Evolutionary conservation across 2,329 filamentous ascomycete genomes (phyloP), one percentile per base, ranked within the genome.

Genomic region (Aspergillus uvarum): DNA sequence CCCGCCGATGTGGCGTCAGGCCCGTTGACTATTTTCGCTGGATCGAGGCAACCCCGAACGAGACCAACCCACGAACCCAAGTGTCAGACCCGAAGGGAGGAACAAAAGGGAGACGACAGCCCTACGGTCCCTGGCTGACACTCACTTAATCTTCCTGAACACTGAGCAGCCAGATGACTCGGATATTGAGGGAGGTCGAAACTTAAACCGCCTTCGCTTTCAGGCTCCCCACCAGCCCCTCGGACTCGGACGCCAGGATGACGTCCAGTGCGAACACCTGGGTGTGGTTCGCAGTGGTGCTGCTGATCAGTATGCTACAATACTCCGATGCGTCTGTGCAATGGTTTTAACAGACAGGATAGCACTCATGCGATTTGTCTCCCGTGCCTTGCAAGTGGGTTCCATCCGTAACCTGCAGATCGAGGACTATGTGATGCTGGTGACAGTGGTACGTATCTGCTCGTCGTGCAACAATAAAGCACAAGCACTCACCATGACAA

Each of bases 211-310:
- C 38, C 38, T 44, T 55, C 48, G 48, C 26, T 24, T 16, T 31
- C 22, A n/a, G 16, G 26, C 12, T 16, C 16, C n/a, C 16, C 16
- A 11, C n/a, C 52, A 8, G 14, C 26, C 10, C 14, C 21, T 16
- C 21, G 14, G 7, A 47, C 26, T n/a, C 24, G 26, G 26, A 6
- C 16, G 8, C 21, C 47, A 42, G 16, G 16, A 59, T 59, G 52
- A 19, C 14, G 5, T 56, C 52, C 14, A 59, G 50, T 53, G 48
- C 42, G 5, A 60, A 63, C 26, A 60, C 54, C 12, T 64, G 62
- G 62, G 48, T 60, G 38, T 64, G 62, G 62, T 47, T 64, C 5
- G 58, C 49, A n/a, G 58, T 64, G 11, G 60, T 64, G 38, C 22
- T 62, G 24, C 47, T 62, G 4, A 58, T 64, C 50, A 47, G 62